Conservation (phyloP, 352 stramenopile species). For the Globisporangium polare region DNA sequence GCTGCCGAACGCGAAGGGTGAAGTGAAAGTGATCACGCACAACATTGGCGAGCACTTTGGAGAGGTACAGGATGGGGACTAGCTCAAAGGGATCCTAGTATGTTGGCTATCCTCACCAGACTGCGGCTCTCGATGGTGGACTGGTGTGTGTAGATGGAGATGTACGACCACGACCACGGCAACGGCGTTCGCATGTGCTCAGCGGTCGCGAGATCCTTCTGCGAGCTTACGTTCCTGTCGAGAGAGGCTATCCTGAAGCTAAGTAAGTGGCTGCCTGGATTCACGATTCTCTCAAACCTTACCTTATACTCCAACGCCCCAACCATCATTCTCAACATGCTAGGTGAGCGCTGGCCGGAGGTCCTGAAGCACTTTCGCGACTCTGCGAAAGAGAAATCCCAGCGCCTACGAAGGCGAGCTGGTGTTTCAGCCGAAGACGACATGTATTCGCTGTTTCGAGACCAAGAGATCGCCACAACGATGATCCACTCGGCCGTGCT, state of each 20-base stretch:
- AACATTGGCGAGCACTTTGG: constrained; percentile 70
- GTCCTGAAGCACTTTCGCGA: constrained; percentile 63
- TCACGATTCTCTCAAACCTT: too few species aligned
- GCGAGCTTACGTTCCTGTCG: constrained; percentile 78
- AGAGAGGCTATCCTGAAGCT: constrained; percentile 70
- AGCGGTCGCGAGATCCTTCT: constrained; percentile 72
- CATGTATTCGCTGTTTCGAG: constrained; percentile 19
- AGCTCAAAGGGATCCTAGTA: too few species aligned
- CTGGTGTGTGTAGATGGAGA: constrained; percentile 71
- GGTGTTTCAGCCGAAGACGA: constrained; percentile 17
- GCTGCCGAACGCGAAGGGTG: constrained; percentile 31
- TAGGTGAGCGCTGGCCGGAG: constrained; percentile 66
- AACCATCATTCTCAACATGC: neutral
- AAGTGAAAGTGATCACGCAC: constrained; percentile 44
- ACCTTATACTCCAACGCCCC: too few species aligned
- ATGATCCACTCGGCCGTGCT: constrained; percentile 35
- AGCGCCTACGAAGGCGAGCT: constrained; percentile 34
- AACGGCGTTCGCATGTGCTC: constrained; percentile 84
- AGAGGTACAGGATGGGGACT: constrained; percentile 49
- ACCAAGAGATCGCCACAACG: constrained; percentile 22
- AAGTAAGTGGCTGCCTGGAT: too few species aligned
- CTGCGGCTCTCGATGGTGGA: too few species aligned
- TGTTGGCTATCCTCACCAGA: neutral
- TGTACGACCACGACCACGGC: constrained; percentile 74
- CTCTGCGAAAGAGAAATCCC: constrained; percentile 36